phyloP scores from a whole-genome alignment of 2,329 filamentous ascomycete genomes.

The Thelonectria blattea region DNA sequence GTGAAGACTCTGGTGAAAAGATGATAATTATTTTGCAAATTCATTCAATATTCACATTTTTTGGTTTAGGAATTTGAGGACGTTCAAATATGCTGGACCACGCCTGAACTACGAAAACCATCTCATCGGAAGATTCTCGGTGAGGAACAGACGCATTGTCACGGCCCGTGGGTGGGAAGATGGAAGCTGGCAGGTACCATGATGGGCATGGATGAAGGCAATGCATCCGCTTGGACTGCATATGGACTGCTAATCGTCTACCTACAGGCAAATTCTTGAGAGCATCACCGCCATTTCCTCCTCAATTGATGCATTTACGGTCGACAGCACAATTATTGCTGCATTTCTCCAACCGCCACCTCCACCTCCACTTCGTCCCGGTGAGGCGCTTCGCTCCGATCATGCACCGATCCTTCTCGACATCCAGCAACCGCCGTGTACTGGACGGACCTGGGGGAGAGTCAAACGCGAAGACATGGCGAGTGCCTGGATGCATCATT shows the following conservation, averaged over 20 bases:
- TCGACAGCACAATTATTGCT: neutral
- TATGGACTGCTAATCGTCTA: no score
- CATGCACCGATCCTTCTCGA: neutral
- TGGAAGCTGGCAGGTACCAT: neutral
- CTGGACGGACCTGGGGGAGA: no score
- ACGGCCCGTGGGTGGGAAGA: no score
- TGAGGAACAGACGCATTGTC: neutral
- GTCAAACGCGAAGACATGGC: no score
- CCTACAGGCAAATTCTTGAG: neutral
- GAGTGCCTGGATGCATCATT: no score
- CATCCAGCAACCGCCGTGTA: no score
- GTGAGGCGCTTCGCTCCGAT: neutral
- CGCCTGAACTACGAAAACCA: neutral
- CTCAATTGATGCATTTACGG: neutral
- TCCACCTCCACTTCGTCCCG: conserved; percentile 6
- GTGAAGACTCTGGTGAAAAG: no score
- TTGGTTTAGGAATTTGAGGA: neutral
- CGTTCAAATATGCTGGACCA: neutral
- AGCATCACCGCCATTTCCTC: neutral
- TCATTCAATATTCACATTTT: no score
- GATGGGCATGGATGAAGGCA: neutral
- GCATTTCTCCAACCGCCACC: neutral
- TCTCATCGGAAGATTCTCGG: neutral
- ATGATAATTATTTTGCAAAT: no score
- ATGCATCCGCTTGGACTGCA: no score